Evolutionary conservation across 2,329 filamentous ascomycete genomes (phyloP).

Genomic region (Ilyonectria sp.): DNA sequence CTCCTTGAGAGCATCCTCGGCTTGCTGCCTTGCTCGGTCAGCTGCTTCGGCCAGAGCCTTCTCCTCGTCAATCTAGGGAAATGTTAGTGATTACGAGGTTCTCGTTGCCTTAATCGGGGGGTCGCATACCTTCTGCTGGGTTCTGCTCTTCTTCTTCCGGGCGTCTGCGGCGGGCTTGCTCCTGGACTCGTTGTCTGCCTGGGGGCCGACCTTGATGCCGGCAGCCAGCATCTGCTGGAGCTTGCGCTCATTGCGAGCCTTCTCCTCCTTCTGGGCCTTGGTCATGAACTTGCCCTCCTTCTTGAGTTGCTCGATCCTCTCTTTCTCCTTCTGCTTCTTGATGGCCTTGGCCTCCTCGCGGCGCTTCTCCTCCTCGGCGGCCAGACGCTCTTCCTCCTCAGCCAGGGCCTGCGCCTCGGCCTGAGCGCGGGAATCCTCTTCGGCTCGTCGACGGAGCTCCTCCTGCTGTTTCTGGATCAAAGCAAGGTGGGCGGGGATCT

Average conservation of each 20-base stretch:
- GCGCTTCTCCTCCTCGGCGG: conserved; percentile 77
- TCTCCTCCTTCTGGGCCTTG: conserved; percentile 88
- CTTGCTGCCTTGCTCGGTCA: conserved; percentile 78
- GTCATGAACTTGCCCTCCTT: conserved; percentile 90
- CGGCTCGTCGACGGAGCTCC: conserved; percentile 75
- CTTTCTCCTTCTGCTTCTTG: conserved; percentile 90
- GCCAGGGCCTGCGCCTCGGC: conserved; percentile 77
- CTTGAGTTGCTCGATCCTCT: conserved; percentile 89
- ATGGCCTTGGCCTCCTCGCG: conserved; percentile 81
- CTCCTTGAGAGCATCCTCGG: conserved; percentile 76
- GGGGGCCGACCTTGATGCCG: conserved; percentile 79
- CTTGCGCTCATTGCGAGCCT: conserved; percentile 83
- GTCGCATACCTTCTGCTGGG: conserved; percentile 66
- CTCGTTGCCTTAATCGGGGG: neutral
- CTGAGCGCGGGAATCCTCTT: conserved; percentile 73
- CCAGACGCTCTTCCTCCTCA: conserved; percentile 76
- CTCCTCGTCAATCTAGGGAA: conserved; percentile 78
- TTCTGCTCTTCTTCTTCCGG: conserved; percentile 83
- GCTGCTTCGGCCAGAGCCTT: conserved; percentile 84
- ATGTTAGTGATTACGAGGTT: conserved; percentile 30
- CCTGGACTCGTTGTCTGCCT: conserved; percentile 75
- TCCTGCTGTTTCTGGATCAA: conserved; percentile 88
- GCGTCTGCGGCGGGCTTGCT: conserved; percentile 83
- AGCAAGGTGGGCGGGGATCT: conserved; percentile 82
- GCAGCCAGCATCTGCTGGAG: conserved; percentile 88